Percentiles rank a stretch among this genome's conserved stretches.
These are phyloP conservation scores for Neofusicoccum kwambonambiense DNA, from an alignment of 2,329 filamentous ascomycete species.

Conservation along the genomic window DNA sequence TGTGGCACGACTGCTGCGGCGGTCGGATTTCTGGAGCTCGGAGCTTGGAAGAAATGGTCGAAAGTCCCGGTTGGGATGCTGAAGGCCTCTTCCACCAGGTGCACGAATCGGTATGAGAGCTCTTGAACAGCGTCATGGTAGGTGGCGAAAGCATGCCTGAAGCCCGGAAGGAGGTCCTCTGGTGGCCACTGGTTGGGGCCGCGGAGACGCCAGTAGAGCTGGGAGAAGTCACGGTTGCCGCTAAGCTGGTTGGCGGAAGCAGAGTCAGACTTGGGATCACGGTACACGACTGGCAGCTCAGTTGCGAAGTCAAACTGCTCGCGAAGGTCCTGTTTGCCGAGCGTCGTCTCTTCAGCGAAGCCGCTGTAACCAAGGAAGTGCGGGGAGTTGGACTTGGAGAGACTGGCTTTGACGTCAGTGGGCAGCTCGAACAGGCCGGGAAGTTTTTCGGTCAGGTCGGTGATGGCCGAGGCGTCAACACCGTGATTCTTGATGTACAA, in stretches of 20 bases:
- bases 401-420: conserved; percentile 36
- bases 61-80: conserved; percentile 50
- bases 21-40: neutral
- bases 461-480: conserved; percentile 38
- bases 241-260: neutral
- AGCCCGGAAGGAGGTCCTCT: conserved; percentile 30
- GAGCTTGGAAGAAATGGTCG: conserved; percentile 48
- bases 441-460: conserved; percentile 41
- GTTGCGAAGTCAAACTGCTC: conserved; percentile 63
- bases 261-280: neutral
- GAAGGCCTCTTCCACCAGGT: conserved; percentile 58
- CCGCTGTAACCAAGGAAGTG: conserved; percentile 62
- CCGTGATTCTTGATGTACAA: conserved; percentile 54
- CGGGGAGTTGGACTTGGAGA: conserved; percentile 54
- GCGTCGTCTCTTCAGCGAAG: conserved; percentile 56
- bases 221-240: conserved; percentile 41
- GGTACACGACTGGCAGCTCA: conserved; percentile 46
- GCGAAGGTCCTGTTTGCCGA: conserved; percentile 51
- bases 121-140: conserved; percentile 55
- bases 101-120: conserved; percentile 55
- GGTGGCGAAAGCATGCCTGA: conserved; percentile 30
- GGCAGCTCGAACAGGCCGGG: conserved; percentile 48
- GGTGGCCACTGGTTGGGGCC: conserved; percentile 40
- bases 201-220: conserved; percentile 42
- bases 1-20: neutral